These are phyloP conservation scores for Vigna reflexopilosa DNA, from an alignment of 306 rosid genomes.

Conservation along the genomic window DNA sequence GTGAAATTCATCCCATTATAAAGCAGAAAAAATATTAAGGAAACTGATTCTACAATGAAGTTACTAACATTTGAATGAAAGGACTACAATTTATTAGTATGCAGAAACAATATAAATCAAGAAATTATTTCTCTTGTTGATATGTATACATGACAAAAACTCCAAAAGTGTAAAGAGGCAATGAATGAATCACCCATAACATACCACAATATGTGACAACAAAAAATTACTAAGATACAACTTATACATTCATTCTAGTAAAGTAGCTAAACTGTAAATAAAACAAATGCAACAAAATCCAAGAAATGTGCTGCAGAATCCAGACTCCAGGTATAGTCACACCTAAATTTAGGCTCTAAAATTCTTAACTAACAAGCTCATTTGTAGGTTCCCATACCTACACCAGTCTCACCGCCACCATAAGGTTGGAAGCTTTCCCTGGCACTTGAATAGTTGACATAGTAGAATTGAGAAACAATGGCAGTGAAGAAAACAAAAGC, in stretches of 20 bases:
- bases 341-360: conserved; percentile 38
- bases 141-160: conserved; percentile 36
- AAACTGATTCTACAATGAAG: not conserved
- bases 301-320: conserved; percentile 43
- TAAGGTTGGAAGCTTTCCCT: conserved; percentile 79
- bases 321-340: conserved; percentile 47
- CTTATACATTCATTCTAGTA: conserved; percentile 46
- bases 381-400: conserved; percentile 90
- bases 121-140: conserved; percentile 37
- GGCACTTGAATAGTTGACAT: conserved; percentile 82
- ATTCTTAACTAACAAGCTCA: conserved; percentile 49
- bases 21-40: not conserved
- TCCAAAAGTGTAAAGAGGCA: conserved; percentile 33
- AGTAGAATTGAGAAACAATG: conserved; percentile 77
- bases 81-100: not conserved
- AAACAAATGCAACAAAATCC: conserved; percentile 48
- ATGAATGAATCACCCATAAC: conserved; percentile 31
- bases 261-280: conserved; percentile 34
- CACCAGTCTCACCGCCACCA: conserved; percentile 70
- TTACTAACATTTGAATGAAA: conserved; percentile 1
- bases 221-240: conserved; percentile 38
- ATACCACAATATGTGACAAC: conserved; percentile 19
- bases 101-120: conserved; percentile 7
- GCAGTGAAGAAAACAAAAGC: conserved; percentile 78
- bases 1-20: not conserved